Evolutionary conservation across 2,329 filamentous ascomycete species (phyloP).

Genomic region (Paecilomyces niveus): DNA sequence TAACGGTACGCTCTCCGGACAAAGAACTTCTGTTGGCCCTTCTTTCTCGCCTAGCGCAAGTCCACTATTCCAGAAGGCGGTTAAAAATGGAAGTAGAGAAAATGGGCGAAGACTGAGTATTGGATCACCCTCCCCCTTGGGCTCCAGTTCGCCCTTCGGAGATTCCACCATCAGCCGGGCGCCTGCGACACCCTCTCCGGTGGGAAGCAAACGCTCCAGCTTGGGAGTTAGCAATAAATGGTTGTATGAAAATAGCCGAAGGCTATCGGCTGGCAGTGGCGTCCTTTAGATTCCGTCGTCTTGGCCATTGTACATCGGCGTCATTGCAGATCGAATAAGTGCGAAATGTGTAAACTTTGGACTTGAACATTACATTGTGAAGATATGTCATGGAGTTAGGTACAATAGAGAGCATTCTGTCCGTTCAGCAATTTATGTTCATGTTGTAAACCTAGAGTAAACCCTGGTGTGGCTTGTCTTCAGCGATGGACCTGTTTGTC

Average conservation of each 20-base stretch:
- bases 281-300: slow-evolving; percentile 17
- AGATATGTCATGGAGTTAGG: background rate
- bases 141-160: slow-evolving; percentile 23
- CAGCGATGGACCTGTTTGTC: background rate
- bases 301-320: slow-evolving; percentile 2
- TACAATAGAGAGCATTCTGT: background rate
- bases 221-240: slow-evolving; percentile 86
- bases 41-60: slow-evolving; percentile 49
- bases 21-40: slow-evolving; percentile 34
- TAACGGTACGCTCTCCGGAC: slow-evolving; percentile 27
- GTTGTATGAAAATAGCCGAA: slow-evolving; percentile 73
- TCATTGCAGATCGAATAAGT: background rate
- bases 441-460: background rate
- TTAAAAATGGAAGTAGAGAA: slow-evolving; percentile 39
- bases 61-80: slow-evolving; percentile 61
- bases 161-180: slow-evolving; percentile 47
- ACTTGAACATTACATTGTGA: background rate
- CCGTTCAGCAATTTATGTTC: background rate
- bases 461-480: background rate
- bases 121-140: slow-evolving; percentile 44
- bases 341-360: background rate
- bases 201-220: slow-evolving; percentile 58
- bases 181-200: slow-evolving; percentile 63
- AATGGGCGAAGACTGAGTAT: slow-evolving; percentile 54
- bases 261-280: slow-evolving; percentile 31